A percentile compares a stretch with the other conserved stretches of the same genome.
These are phyloP conservation scores for Nemania abortiva DNA, from an alignment of 2,329 filamentous ascomycete species.

Conservation along the genomic window DNA sequence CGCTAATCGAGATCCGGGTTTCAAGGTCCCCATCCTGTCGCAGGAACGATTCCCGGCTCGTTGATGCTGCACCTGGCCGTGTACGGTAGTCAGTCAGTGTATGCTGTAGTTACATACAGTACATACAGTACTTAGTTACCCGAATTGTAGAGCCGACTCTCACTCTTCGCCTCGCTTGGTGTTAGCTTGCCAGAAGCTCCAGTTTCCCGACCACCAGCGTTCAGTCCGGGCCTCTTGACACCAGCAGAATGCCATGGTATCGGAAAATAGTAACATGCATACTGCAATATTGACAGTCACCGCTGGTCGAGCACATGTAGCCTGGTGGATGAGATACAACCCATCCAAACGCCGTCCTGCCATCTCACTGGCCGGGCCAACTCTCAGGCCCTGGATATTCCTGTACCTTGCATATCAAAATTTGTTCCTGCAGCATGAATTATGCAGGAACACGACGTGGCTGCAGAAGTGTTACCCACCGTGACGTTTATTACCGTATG, in stretches of 20 bases:
- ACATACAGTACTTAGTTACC: conserved; percentile 4
- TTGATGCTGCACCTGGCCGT: conserved; percentile 29
- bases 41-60: conserved; percentile 50
- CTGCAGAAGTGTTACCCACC: conserved; percentile 40
- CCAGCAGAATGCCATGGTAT: conserved; percentile 34
- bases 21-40: conserved; percentile 42
- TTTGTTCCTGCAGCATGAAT: conserved; percentile 49
- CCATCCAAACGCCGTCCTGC: conserved; percentile 2
- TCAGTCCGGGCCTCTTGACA: conserved; percentile 20
- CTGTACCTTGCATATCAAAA: conserved; percentile 50
- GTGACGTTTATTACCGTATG: conserved; percentile 26
- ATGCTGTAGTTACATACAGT: background rate
- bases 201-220: conserved; percentile 17
- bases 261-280: conserved; percentile 37
- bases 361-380: conserved; percentile 27
- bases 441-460: conserved; percentile 51
- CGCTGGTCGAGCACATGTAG: conserved; percentile 33
- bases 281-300: conserved; percentile 41
- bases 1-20: conserved; percentile 42
- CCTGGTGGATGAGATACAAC: conserved; percentile 29
- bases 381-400: conserved; percentile 24
- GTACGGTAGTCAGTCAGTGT: background rate
- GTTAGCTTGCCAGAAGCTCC: conserved; percentile 16
- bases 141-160: background rate
- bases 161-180: conserved; percentile 22